Conservation (phyloP, 2,329 filamentous ascomycete species). For the Neofusicoccum cordaticola region DNA sequence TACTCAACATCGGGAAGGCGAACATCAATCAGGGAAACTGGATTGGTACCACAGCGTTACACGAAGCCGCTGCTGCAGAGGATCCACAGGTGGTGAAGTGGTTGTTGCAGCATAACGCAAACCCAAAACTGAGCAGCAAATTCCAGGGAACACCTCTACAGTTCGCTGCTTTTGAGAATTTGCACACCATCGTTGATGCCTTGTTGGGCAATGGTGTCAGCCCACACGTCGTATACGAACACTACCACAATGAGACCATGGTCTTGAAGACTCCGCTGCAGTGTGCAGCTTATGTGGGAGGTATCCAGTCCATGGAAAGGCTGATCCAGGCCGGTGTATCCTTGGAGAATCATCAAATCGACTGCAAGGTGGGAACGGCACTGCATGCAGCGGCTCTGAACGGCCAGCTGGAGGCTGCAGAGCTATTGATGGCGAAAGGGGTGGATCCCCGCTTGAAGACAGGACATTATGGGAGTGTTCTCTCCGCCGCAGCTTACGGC, state of each 20-base stretch:
- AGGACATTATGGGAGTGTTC: background rate
- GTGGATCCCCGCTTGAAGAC: background rate
- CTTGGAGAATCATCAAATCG: background rate
- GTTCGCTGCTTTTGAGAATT: background rate
- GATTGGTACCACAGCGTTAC: background rate
- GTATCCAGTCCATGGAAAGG: background rate
- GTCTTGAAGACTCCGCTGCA: background rate
- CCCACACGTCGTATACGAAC: background rate
- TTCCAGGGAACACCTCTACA: background rate
- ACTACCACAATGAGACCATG: background rate
- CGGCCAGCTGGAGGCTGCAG: background rate
- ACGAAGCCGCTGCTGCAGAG: background rate
- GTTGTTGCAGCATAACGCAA: background rate
- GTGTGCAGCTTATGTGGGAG: background rate
- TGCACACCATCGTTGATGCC: background rate
- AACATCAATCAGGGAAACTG: background rate
- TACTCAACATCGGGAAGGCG: background rate
- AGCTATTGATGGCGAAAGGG: background rate
- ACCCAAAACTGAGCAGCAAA: background rate
- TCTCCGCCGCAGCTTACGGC: background rate
- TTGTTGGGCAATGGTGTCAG: background rate
- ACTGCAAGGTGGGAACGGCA: background rate
- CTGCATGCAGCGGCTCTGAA: background rate
- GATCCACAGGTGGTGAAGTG: background rate
- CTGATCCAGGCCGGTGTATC: background rate